phyloP scores from a whole-genome alignment of 495 filamentous ascomycete species.

The Aspergillus kassunensis region DNA sequence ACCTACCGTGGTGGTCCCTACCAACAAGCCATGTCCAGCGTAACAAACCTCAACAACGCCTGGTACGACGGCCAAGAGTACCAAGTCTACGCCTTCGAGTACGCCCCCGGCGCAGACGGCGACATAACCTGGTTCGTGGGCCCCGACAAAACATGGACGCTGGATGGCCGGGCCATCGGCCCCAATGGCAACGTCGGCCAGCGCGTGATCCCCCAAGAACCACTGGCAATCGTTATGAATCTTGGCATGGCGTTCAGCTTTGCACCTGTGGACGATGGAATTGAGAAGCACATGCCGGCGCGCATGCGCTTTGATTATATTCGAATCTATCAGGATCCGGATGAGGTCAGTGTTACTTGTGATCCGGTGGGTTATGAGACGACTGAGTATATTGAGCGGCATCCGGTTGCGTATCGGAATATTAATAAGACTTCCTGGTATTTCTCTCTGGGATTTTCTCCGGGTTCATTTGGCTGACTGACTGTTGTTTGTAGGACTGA shows the following conservation, averaged over 20 bases:
- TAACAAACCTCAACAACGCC: constrained; percentile 67
- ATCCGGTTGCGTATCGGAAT: constrained; percentile 61
- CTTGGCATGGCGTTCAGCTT: constrained; percentile 71
- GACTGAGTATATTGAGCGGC: constrained; percentile 64
- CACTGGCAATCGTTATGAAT: constrained; percentile 66
- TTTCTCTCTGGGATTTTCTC: constrained; percentile 12
- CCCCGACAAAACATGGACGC: constrained; percentile 59
- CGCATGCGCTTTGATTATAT: constrained; percentile 72
- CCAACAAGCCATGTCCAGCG: constrained; percentile 70
- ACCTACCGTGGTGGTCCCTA: constrained; percentile 62
- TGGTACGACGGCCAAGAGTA: constrained; percentile 75
- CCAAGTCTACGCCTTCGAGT: constrained; percentile 71
- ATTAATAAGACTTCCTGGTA: constrained; percentile 56
- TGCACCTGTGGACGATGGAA: constrained; percentile 53
- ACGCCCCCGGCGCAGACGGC: constrained; percentile 59
- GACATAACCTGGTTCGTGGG: constrained; percentile 68
- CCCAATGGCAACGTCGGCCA: constrained; percentile 74
- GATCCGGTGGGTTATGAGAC: constrained; percentile 69
- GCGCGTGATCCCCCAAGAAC: constrained; percentile 64
- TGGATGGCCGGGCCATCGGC: constrained; percentile 60
- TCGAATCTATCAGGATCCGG: constrained; percentile 67
- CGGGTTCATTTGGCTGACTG: neutral
- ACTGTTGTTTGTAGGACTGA: constrained; percentile 20
- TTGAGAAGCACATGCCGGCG: constrained; percentile 58
- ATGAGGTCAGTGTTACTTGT: constrained; percentile 58